phyloP scores from a whole-genome alignment of 2,329 filamentous ascomycete genomes.

The Colletotrichum sp. region DNA sequence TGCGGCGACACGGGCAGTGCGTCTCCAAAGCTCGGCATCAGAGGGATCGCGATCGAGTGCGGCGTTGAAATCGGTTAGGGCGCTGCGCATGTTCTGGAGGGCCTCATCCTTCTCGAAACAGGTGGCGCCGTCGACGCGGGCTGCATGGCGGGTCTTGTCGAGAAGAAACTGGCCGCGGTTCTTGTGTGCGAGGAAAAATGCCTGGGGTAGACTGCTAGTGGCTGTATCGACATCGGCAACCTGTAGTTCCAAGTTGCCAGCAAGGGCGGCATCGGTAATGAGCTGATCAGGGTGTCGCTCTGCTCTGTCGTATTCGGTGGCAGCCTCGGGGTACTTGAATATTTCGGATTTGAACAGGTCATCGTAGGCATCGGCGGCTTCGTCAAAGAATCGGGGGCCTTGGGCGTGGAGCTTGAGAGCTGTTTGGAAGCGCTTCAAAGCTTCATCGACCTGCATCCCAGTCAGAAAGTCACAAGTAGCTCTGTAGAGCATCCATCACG shows the following conservation, averaged over 20 bases:
- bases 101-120: constrained; percentile 43
- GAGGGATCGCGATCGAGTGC: constrained; percentile 70
- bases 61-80: constrained; percentile 61
- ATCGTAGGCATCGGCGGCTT: constrained; percentile 82
- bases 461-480: neutral
- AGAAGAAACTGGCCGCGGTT: constrained; percentile 92
- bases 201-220: constrained; percentile 83
- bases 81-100: constrained; percentile 43
- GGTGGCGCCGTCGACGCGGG: constrained; percentile 32
- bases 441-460: constrained; percentile 79
- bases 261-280: constrained; percentile 51
- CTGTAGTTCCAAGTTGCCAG: constrained; percentile 57
- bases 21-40: constrained; percentile 70
- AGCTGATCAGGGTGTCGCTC: constrained; percentile 60
- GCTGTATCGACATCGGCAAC: constrained; percentile 73
- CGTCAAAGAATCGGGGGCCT: constrained; percentile 75
- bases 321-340: constrained; percentile 87
- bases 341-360: constrained; percentile 90
- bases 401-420: constrained; percentile 92
- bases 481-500: constrained; percentile 11
- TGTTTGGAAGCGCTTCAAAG: constrained; percentile 90
- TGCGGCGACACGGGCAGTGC: constrained; percentile 61
- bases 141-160: constrained; percentile 69
- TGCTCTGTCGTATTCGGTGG: constrained; percentile 81
- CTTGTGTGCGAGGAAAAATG: constrained; percentile 92